phyloP scores from a whole-genome alignment of 2,329 filamentous ascomycete species.

The Clonostachys solani region DNA sequence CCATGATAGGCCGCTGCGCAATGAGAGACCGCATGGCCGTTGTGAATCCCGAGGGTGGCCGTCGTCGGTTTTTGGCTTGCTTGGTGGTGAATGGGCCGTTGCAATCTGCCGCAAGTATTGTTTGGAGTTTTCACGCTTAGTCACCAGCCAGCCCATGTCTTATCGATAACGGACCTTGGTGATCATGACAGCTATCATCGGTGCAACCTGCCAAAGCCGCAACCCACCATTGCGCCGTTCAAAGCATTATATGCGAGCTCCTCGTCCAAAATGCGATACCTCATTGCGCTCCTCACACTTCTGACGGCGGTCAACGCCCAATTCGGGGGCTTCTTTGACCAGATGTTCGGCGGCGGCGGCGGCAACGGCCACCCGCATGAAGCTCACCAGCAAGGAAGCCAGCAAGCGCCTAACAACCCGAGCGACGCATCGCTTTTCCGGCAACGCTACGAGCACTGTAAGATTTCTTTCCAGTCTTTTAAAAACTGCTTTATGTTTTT shows the following conservation, averaged over 20 bases:
- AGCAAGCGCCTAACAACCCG: conserved; percentile 71
- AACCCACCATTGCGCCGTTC: too few relatives aligned
- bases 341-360: conserved; percentile 77
- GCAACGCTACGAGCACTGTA: conserved; percentile 64
- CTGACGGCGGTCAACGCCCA: conserved; percentile 65
- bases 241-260: too few relatives aligned
- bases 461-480: conserved; percentile 7
- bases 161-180: not conserved
- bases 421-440: conserved; percentile 83
- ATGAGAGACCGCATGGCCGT: conserved; percentile 40
- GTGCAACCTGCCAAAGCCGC: not conserved
- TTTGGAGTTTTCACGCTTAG: too few relatives aligned
- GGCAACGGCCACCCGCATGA: conserved; percentile 42
- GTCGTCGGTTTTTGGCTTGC: not conserved
- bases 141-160: not conserved
- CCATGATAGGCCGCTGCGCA: conserved; percentile 40
- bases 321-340: conserved; percentile 90
- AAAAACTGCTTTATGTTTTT: not conserved
- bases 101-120: too few relatives aligned
- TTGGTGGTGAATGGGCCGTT: too few relatives aligned
- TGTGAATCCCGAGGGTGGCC: conserved; percentile 11
- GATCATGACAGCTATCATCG: conserved; percentile 2
- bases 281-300: conserved; percentile 50
- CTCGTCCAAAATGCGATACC: conserved; percentile 18
- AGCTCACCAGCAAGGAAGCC: conserved; percentile 25